Conservation (phyloP, 2,329 filamentous ascomycete species). For the Ceratocystis cubensis region DNA sequence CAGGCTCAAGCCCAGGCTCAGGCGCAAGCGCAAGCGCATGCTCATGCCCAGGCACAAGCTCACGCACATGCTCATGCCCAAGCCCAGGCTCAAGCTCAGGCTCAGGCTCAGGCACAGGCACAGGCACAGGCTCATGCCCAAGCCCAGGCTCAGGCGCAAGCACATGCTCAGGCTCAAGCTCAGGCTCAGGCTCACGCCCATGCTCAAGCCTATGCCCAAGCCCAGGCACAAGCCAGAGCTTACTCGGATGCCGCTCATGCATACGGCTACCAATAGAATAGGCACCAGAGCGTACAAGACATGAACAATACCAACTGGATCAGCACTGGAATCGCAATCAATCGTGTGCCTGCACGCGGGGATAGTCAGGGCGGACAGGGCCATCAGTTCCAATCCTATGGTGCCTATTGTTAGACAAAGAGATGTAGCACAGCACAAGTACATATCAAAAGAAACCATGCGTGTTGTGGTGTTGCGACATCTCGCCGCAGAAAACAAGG, state of each 20-base stretch:
- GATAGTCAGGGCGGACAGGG: background rate
- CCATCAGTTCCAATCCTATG: background rate
- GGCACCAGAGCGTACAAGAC: slow-evolving; percentile 1
- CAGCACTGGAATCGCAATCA: background rate
- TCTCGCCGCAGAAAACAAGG: background rate
- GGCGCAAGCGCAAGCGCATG: slow-evolving; percentile 16
- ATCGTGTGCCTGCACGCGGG: background rate
- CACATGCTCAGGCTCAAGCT: slow-evolving; percentile 19
- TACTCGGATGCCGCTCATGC: slow-evolving; percentile 14
- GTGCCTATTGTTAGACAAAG: background rate
- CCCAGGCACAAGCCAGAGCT: slow-evolving; percentile 16
- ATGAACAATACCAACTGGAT: background rate
- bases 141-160: slow-evolving; percentile 12
- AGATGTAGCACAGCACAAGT: background rate
- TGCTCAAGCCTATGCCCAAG: slow-evolving; percentile 12
- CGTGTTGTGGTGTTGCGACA: background rate
- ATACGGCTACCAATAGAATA: slow-evolving; percentile 17
- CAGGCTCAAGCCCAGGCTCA: slow-evolving; percentile 19
- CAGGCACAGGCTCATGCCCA: background rate
- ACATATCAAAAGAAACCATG: background rate
- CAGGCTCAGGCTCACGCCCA: slow-evolving; percentile 13
- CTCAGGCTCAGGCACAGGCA: background rate
- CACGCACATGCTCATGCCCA: slow-evolving; percentile 10
- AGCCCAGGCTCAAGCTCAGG: slow-evolving; percentile 1
- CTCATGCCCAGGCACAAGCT: background rate